phyloP scores from a whole-genome alignment of 192 early-diverging fungal species.

The Spizellomyces punctatus region DNA sequence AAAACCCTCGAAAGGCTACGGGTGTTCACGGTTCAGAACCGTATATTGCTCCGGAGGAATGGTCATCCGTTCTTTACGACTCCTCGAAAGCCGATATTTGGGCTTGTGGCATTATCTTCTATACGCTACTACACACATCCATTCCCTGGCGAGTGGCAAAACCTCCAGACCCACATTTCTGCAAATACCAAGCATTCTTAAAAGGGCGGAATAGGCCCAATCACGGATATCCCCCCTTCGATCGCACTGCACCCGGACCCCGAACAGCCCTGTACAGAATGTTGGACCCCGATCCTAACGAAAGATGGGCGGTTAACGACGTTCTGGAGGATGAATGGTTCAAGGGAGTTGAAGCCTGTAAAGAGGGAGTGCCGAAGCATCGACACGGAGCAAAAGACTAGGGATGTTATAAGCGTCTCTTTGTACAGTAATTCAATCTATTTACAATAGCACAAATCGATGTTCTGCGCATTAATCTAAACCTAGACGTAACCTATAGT shows the following conservation, averaged over 20 bases:
- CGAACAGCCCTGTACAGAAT: conserved; percentile 61
- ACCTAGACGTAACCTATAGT: too few species aligned
- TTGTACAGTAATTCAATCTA: too few species aligned
- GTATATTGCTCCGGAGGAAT: conserved; percentile 65
- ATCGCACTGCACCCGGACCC: conserved; percentile 60
- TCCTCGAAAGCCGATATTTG: conserved; percentile 56
- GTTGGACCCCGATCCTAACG: conserved; percentile 41
- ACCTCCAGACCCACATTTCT: conserved; percentile 40
- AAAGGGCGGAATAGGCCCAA: conserved; percentile 3
- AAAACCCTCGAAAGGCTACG: conserved; percentile 37
- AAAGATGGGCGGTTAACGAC: conserved; percentile 24
- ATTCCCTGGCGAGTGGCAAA: conserved; percentile 51
- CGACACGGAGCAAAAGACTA: conserved; percentile 10
- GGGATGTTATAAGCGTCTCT: not conserved
- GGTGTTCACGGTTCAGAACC: conserved; percentile 57
- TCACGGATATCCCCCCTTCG: conserved; percentile 67
- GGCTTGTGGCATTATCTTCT: conserved; percentile 58
- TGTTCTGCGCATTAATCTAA: too few species aligned
- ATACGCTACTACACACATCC: conserved; percentile 44
- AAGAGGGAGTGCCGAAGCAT: conserved; percentile 8
- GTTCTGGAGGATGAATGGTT: conserved; percentile 44
- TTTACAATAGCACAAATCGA: too few species aligned
- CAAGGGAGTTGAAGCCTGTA: conserved; percentile 29
- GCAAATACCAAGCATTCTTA: conserved; percentile 14
- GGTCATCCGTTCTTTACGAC: conserved; percentile 43